A percentile compares a stretch with the other conserved stretches of the same genome.
These are phyloP conservation scores for Verticillium dahliae DNA, from an alignment of 2,329 filamentous ascomycete genomes.

Conservation along the genomic window DNA sequence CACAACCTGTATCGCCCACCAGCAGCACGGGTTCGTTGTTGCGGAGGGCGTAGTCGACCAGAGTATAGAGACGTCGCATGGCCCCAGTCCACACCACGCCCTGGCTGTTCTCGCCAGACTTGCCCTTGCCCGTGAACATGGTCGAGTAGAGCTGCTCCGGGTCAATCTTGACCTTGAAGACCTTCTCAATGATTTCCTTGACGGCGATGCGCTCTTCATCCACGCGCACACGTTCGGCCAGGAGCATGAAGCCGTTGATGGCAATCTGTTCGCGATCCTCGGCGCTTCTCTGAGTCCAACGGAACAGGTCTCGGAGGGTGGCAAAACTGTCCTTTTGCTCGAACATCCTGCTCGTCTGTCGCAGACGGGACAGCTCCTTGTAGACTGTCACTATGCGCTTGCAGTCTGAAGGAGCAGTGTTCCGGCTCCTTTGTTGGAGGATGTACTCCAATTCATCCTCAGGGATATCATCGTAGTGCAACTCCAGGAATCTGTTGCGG, in stretches of 20 bases:
- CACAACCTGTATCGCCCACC: constrained; percentile 94
- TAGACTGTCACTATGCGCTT: constrained; percentile 89
- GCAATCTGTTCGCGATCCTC: constrained; percentile 86
- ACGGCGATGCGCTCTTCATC: constrained; percentile 78
- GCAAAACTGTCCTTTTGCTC: constrained; percentile 98
- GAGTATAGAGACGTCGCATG: constrained; percentile 84
- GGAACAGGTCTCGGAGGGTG: constrained; percentile 88
- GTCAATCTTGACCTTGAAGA: constrained; percentile 82
- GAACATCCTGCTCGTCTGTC: constrained; percentile 86
- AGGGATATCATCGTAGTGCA: constrained; percentile 97
- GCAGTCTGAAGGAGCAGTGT: constrained; percentile 84
- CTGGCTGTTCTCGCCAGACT: constrained; percentile 42
- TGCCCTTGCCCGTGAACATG: constrained; percentile 43
- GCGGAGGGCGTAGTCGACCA: constrained; percentile 78
- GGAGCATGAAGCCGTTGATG: constrained; percentile 88
- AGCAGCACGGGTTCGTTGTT: constrained; percentile 93
- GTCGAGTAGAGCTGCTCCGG: constrained; percentile 65
- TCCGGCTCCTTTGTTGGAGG: constrained; percentile 78
- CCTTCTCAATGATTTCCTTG: constrained; percentile 78
- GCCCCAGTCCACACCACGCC: constrained; percentile 89
- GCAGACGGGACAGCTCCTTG: constrained; percentile 79
- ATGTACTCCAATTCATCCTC: constrained; percentile 91
- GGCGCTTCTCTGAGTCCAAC: constrained; percentile 83
- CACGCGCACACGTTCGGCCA: constrained; percentile 92
- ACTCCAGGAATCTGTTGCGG: constrained; percentile 89